phyloP scores from a whole-genome alignment of 768 basidiomycete species.

The Hypholoma fasciculare region DNA sequence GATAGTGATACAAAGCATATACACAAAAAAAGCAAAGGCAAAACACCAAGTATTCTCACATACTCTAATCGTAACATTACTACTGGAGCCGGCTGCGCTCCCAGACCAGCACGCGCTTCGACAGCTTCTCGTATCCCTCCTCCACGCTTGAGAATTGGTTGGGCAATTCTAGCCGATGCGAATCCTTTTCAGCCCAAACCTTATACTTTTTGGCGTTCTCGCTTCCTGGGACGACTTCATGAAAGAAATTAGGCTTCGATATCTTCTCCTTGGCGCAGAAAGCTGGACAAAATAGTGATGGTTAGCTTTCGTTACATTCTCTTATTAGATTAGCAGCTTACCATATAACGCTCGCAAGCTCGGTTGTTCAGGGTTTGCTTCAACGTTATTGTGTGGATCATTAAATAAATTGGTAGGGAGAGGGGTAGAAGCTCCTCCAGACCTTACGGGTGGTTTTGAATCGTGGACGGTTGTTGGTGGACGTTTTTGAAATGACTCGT shows the following conservation, averaged over 20 bases:
- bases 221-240: constrained; percentile 24
- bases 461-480: background rate
- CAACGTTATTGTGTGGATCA: background rate
- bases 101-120: constrained; percentile 41
- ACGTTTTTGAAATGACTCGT: background rate
- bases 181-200: constrained; percentile 49
- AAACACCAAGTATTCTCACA: background rate
- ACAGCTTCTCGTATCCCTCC: constrained; percentile 42
- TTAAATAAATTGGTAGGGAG: background rate
- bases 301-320: too few relatives aligned
- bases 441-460: background rate
- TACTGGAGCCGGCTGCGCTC: constrained; percentile 18
- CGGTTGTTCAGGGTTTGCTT: background rate
- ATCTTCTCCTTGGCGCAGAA: constrained; percentile 20
- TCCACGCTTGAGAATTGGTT: constrained; percentile 34
- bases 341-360: constrained; percentile 20
- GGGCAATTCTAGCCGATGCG: constrained; percentile 44
- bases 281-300: constrained; percentile 5
- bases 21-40: background rate
- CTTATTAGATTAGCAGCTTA: background rate
- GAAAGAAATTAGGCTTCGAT: constrained; percentile 32
- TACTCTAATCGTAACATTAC: too few relatives aligned
- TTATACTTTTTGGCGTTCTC: constrained; percentile 30
- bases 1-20: background rate
- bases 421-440: background rate